These are phyloP conservation scores for Coniochaeta sp. DNA, from an alignment of 2,329 filamentous ascomycete genomes.

Conservation along the genomic window DNA sequence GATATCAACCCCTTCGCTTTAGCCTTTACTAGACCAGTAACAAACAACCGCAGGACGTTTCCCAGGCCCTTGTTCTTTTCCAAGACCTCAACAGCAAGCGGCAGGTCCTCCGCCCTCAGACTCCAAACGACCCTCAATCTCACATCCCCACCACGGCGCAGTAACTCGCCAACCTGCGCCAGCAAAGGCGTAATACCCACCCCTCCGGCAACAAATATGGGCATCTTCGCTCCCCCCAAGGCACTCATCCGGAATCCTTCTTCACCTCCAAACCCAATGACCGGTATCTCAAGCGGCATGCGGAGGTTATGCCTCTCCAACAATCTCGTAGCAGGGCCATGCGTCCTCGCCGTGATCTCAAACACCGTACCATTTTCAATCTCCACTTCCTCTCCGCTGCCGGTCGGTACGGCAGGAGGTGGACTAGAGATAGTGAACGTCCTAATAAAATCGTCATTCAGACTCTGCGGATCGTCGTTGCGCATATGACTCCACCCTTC, in stretches of 20 bases:
- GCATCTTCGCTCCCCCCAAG: constrained; percentile 19
- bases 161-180: constrained; percentile 49
- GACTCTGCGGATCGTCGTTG: constrained; percentile 66
- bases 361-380: constrained; percentile 38
- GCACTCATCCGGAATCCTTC: constrained; percentile 31
- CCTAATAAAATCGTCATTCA: constrained; percentile 79
- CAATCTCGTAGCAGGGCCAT: constrained; percentile 61
- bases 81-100: constrained; percentile 54
- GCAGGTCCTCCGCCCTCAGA: constrained; percentile 51
- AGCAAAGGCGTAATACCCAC: constrained; percentile 79
- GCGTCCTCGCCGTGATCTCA: constrained; percentile 63
- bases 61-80: constrained; percentile 42
- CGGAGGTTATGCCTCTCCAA: constrained; percentile 51
- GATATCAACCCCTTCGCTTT: constrained; percentile 25
- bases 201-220: constrained; percentile 65
- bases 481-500: constrained; percentile 77
- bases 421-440: constrained; percentile 74
- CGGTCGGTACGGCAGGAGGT: constrained; percentile 28
- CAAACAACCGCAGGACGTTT: constrained; percentile 48
- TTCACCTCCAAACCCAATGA: constrained; percentile 67
- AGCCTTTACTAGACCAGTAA: constrained; percentile 42
- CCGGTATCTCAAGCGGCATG: constrained; percentile 51
- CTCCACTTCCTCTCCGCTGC: constrained; percentile 10
- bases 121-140: constrained; percentile 61
- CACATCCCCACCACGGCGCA: constrained; percentile 25